Evolutionary conservation across 768 basidiomycete species (phyloP).

Genomic region (Boletus sensibilis): DNA sequence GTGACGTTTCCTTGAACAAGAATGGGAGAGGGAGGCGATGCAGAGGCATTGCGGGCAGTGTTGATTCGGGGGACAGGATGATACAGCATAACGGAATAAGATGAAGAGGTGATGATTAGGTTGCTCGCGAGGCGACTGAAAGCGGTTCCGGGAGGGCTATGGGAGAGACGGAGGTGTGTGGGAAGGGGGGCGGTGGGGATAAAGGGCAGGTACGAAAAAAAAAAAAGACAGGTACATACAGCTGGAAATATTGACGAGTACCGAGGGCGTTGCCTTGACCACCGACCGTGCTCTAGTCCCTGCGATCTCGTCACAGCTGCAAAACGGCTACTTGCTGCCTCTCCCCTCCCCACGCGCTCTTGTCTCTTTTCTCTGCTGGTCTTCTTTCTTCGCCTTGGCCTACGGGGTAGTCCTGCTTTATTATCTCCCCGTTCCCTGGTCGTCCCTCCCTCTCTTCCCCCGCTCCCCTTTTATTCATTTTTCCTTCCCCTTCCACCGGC

Average conservation of each 20-base stretch:
- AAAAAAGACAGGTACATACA: background rate
- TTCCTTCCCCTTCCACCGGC: constrained; percentile 37
- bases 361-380: constrained; percentile 18
- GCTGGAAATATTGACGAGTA: constrained; percentile 19
- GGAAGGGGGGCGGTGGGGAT: constrained; percentile 14
- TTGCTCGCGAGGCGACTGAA: no score
- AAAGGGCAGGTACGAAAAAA: constrained; percentile 19
- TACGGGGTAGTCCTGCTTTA: constrained; percentile 23
- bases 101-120: no score
- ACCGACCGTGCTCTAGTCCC: constrained; percentile 39
- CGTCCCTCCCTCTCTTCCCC: background rate
- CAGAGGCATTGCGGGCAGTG: background rate
- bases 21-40: constrained; percentile 5
- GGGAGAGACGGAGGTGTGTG: constrained; percentile 3
- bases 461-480: background rate
- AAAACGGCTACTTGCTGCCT: constrained; percentile 14
- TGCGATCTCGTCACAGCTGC: constrained; percentile 35
- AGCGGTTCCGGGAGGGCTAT: background rate
- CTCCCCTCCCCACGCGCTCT: constrained; percentile 15
- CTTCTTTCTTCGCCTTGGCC: constrained; percentile 23
- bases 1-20: background rate
- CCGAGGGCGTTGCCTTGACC: constrained; percentile 50
- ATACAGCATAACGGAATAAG: background rate
- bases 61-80: constrained; percentile 1
- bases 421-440: constrained; percentile 1